Conservation (phyloP, 495 filamentous ascomycete genomes). For the Daldinia decipiens region DNA sequence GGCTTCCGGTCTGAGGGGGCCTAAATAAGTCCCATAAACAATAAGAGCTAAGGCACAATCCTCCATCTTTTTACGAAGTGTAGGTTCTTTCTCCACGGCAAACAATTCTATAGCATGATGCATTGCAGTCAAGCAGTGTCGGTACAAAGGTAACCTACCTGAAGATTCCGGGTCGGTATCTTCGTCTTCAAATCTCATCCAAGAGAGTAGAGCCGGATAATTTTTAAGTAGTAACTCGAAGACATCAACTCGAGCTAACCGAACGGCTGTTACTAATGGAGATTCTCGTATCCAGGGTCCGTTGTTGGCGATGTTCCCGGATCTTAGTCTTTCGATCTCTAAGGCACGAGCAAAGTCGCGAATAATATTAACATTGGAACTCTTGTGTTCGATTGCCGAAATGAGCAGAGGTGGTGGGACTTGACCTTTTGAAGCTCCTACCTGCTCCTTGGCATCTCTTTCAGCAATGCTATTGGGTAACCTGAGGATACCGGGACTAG, state of each 20-base stretch:
- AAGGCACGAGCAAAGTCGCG: not conserved
- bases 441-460: not conserved
- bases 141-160: not conserved
- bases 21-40: not conserved
- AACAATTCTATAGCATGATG: not conserved
- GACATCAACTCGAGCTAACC: slow-evolving; percentile 4
- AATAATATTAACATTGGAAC: not conserved
- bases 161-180: not conserved
- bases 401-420: not conserved
- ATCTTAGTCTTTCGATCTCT: not conserved
- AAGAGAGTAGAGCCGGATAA: not conserved
- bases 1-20: not conserved
- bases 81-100: not conserved
- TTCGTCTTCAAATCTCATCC: not conserved
- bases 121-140: not conserved
- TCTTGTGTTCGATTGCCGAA: not conserved
- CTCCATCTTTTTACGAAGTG: not conserved
- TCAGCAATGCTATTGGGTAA: not conserved
- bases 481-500: not conserved
- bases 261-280: slow-evolving; percentile 5
- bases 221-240: not conserved
- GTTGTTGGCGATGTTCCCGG: not conserved
- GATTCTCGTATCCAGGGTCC: not conserved
- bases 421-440: not conserved
- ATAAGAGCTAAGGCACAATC: slow-evolving; percentile 6